Conservation (phyloP, 2,329 filamentous ascomycete species). For the Tympanopsis confertula region DNA sequence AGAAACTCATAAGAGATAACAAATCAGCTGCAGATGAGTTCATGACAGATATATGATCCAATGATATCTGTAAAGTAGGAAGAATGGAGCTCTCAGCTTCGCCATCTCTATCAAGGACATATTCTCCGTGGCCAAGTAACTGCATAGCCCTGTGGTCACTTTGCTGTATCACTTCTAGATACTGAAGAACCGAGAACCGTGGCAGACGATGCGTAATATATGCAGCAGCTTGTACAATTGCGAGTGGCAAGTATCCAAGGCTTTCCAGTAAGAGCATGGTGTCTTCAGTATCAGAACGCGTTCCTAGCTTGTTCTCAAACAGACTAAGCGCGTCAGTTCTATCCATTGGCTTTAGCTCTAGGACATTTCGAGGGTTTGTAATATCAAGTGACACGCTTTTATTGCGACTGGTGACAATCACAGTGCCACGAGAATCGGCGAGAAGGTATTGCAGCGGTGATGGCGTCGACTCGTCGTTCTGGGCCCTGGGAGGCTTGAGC, state of each 20-base stretch:
- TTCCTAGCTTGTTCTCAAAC: slow-evolving; percentile 7
- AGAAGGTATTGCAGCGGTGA: slow-evolving; percentile 7
- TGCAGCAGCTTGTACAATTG: slow-evolving; percentile 15
- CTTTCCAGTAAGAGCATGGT: slow-evolving; percentile 6
- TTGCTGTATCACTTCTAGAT: slow-evolving; percentile 16
- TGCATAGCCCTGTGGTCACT: slow-evolving; percentile 11
- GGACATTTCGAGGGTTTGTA: neutral
- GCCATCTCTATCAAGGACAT: slow-evolving; percentile 10
- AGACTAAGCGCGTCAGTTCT: slow-evolving; percentile 2
- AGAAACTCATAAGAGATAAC: neutral
- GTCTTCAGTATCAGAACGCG: neutral
- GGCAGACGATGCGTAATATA: slow-evolving; percentile 13
- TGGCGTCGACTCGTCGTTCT: neutral
- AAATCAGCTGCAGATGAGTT: slow-evolving; percentile 7
- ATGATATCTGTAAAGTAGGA: slow-evolving; percentile 18
- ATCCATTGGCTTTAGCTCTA: slow-evolving; percentile 3
- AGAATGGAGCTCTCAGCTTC: slow-evolving; percentile 12
- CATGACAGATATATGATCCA: slow-evolving; percentile 13
- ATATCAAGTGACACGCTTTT: neutral
- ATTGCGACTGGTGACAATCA: neutral
- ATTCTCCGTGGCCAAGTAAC: slow-evolving; percentile 12
- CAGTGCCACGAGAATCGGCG: neutral
- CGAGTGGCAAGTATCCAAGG: slow-evolving; percentile 16
- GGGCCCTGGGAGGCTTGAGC: neutral
- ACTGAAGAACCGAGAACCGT: slow-evolving; percentile 12